phyloP scores from a whole-genome alignment of 371 early-diverging fungal species.

The Mortierella sp. region DNA sequence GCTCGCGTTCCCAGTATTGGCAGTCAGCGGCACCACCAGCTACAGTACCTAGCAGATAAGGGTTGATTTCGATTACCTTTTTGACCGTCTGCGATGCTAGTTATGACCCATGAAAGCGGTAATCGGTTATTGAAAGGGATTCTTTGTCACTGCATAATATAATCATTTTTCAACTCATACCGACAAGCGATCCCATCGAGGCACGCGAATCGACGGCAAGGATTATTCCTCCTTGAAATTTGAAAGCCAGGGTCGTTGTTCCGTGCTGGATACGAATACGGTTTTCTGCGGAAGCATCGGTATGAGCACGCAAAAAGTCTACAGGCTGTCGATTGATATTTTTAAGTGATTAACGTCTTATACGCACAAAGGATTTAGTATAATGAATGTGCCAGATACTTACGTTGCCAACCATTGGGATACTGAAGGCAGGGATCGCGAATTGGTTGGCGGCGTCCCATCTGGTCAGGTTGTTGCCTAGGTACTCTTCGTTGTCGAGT shows the following conservation, averaged over 20 bases:
- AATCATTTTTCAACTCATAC: constrained; percentile 68
- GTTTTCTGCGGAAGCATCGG: constrained; percentile 72
- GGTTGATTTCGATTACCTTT: constrained; percentile 99
- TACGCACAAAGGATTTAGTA: too few species aligned
- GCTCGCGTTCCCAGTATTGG: constrained; percentile 99
- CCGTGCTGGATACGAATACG: constrained; percentile 95
- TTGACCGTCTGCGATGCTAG: constrained; percentile 98
- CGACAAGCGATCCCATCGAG: constrained; percentile 97
- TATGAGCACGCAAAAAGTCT: constrained; percentile 70
- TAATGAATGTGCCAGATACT: not conserved
- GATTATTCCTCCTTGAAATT: constrained; percentile 97
- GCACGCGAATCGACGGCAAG: constrained; percentile 99
- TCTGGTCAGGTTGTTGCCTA: constrained; percentile 34
- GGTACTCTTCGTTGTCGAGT: constrained; percentile 29
- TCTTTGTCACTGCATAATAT: too few species aligned
- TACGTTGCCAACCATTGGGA: constrained; percentile 82
- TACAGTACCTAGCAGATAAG: constrained; percentile 99
- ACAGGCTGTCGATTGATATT: constrained; percentile 62
- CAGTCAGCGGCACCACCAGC: constrained; percentile 99
- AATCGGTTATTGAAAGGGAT: too few species aligned
- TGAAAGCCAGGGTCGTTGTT: constrained; percentile 99
- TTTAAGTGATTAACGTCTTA: not conserved
- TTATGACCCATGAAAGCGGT: not conserved
- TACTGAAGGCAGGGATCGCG: constrained; percentile 77
- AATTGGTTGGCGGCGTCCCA: constrained; percentile 75